Conservation (phyloP, 371 early-diverging fungal genomes). For the Rhizopus delemar region DNA sequence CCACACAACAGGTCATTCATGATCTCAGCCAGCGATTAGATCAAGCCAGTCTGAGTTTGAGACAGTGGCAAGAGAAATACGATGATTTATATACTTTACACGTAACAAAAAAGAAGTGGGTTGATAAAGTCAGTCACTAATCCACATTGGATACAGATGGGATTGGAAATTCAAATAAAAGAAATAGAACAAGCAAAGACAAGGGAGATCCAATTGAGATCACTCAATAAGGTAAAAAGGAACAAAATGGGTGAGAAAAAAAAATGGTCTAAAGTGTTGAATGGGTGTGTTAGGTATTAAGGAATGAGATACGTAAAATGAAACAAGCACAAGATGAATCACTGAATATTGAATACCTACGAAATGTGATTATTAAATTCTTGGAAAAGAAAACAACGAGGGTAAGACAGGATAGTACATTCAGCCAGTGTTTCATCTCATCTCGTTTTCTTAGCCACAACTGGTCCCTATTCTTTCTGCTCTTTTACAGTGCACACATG, state of each 20-base stretch:
- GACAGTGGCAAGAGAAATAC: constrained; percentile 30
- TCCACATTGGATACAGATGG: neutral
- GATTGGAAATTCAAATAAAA: constrained; percentile 10
- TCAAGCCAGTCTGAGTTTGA: neutral
- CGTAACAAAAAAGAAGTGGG: constrained; percentile 12
- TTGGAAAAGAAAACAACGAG: constrained; percentile 75
- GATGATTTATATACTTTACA: constrained; percentile 14
- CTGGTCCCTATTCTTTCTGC: constrained; percentile 39
- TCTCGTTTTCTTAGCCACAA: constrained; percentile 27
- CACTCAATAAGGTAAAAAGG: constrained; percentile 45
- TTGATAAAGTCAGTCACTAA: neutral
- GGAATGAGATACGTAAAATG: constrained; percentile 60
- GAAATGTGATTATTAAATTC: constrained; percentile 80
- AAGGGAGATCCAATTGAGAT: constrained; percentile 60
- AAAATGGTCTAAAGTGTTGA: neutral
- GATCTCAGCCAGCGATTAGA: neutral
- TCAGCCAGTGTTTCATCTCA: neutral
- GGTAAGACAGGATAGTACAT: constrained; percentile 34
- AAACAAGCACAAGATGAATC: constrained; percentile 34
- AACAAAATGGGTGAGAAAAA: neutral
- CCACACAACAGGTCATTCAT: constrained; percentile 4
- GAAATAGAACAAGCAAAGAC: constrained; percentile 55
- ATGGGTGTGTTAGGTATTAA: constrained; percentile 35
- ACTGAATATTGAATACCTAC: constrained; percentile 77
- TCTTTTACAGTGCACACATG: constrained; percentile 32